Evolutionary conservation across 164 flowering plant genomes (phyloP).

Genomic region (Annona cherimola): DNA sequence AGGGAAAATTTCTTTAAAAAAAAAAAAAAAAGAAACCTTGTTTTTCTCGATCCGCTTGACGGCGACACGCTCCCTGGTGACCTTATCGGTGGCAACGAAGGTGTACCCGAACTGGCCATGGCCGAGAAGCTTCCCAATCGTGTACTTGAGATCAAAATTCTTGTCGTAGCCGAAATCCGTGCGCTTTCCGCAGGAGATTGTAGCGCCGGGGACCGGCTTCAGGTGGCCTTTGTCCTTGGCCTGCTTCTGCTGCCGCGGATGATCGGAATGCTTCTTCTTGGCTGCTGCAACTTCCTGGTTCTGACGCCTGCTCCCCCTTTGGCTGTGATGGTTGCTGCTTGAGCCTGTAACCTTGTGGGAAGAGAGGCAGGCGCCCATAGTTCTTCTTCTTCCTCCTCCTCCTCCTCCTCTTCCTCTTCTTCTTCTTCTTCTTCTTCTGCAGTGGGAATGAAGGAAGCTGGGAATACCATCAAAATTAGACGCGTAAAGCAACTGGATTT

Average conservation of each 20-base stretch:
- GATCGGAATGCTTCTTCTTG: neutral
- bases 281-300: conserved; percentile 10
- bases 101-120: conserved; percentile 98
- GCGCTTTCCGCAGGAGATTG: conserved; percentile 69
- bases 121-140: conserved; percentile 82
- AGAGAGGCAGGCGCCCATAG: conserved; percentile 85
- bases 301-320: conserved; percentile 6
- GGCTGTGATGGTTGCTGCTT: conserved; percentile 35
- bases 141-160: conserved; percentile 57
- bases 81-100: conserved; percentile 72
- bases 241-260: conserved; percentile 1
- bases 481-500: neutral
- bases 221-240: conserved; percentile 24
- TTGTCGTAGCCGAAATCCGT: conserved; percentile 86
- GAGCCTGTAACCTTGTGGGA: conserved; percentile 64
- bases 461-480: neutral
- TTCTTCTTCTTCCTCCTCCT: neutral
- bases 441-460: neutral
- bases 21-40: conserved; percentile 52
- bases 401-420: too few relatives aligned
- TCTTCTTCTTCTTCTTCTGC: too few relatives aligned
- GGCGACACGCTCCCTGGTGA: conserved; percentile 83
- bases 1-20: too few relatives aligned
- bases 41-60: conserved; percentile 91
- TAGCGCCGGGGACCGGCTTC: conserved; percentile 33